These are phyloP conservation scores for Monilinia vaccinii-corymbosi DNA, from an alignment of 2,329 filamentous ascomycete genomes.

Conservation along the genomic window DNA sequence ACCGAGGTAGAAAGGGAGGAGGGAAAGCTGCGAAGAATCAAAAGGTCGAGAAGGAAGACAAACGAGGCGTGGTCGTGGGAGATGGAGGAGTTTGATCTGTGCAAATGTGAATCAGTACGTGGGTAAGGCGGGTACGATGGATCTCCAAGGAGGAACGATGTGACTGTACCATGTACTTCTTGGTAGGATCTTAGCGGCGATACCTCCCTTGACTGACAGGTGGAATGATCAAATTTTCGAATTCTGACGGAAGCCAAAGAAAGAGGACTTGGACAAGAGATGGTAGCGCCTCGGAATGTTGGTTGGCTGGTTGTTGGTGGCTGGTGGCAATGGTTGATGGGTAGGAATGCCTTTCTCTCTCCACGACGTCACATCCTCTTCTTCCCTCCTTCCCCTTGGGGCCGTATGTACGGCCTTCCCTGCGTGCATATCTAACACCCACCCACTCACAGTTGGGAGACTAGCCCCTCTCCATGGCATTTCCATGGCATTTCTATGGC, in stretches of 20 bases:
- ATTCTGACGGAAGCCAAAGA: not conserved
- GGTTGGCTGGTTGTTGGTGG: too few species aligned
- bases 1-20: not conserved
- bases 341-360: too few species aligned
- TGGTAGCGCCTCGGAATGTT: too few species aligned
- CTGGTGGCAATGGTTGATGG: too few species aligned
- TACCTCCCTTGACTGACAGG: not conserved
- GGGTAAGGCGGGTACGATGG: not conserved
- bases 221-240: not conserved
- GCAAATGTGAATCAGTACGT: slow-evolving; percentile 4
- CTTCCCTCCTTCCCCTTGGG: too few species aligned
- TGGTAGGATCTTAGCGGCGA: not conserved
- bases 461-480: too few species aligned
- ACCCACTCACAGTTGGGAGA: too few species aligned
- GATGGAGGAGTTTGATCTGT: not conserved
- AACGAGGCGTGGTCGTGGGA: not conserved
- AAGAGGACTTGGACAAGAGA: not conserved
- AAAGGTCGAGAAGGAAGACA: not conserved
- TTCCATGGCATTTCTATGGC: too few species aligned
- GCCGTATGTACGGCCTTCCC: too few species aligned
- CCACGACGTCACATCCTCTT: too few species aligned
- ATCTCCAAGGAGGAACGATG: not conserved
- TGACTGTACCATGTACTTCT: slow-evolving; percentile 1
- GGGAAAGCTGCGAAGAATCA: not conserved
- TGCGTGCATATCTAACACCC: too few species aligned